Base-by-base conservation (phyloP, 306 rosid genomes). In the Gleditsia sinensis region DNA sequence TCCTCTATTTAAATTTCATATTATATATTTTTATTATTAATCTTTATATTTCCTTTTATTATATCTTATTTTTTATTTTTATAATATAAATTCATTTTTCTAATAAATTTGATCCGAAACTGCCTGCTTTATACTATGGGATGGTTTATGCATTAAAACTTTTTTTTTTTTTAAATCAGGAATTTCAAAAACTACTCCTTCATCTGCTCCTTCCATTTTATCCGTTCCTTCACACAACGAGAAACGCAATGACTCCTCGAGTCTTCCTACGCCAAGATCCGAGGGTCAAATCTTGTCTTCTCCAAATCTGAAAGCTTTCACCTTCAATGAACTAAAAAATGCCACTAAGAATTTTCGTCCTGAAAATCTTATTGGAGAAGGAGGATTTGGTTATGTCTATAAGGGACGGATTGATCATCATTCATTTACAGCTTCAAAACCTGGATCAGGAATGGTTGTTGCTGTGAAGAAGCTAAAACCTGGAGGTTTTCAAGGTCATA, bases 401-500 rank as follows among this genome's bases (percentile, higher is more conserved):
- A 94, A 94, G 64, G 99, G 99, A 67, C 92, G 99, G 99, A 87
- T 94, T 6, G 94, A 94, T 72, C 89, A 86, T 43, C 78, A 85
- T 77, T 78, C 90, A 0, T 77, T 64, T 60, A 61, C 78, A 0
- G 92, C 97, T 40, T 71, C 92, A 9, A 92, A 75, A 83, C 97
- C 99, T 1, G 99, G 95, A 51, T 86, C 93, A 0, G 97, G 96
- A 64, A 84, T 88, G 83, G 97, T 92, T 56, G 96, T 92, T 75
- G 99, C 97, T 42, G 93, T 92, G 11, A 94, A 94, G 86, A 92
- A 79, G 88, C 99, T 94, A 49, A 94, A 94, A 75, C 93, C 91
- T 33, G 93, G 92, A 82, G 94, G 94, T 53, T 85, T 87, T 76
- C 99, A 87, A 81, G 97, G 97, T 69, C 99, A 94, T 78, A 94